Base-by-base conservation (phyloP, 2,329 filamentous ascomycete species). In the Endocalyx cinctus region DNA sequence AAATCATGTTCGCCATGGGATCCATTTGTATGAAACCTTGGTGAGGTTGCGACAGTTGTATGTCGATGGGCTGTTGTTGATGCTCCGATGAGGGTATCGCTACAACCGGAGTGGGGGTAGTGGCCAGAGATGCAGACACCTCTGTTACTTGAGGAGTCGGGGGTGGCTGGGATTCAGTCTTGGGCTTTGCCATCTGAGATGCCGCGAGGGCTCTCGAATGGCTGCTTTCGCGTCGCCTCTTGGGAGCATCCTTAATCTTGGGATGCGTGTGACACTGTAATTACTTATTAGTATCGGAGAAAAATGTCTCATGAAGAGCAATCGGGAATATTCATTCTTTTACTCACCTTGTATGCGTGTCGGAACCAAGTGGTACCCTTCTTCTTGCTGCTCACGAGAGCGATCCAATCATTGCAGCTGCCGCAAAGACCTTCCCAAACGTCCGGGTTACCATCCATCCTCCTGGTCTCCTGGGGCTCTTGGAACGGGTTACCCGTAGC, bases 291-390 rank as follows among this genome's bases (percentile, higher is more conserved):
- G n/a, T n/a, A n/a, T n/a, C n/a, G n/a, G n/a, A n/a, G n/a, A n/a
- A n/a, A n/a, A n/a, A 22, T 20, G 4, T 28, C 36, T 55, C 37
- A 54, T 46, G 31, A 43, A 20, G 12, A n/a, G 10, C 29, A n/a
- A 25, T 17, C 6, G 7, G 15, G 7, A 5, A 4, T 3, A 11
- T 10, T 17, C 18, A 12, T 23, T 27, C 5, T 8, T 22, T 8
- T 26, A 33, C 31, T 44, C 60, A 85, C 83, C 74, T 90, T 92
- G 67, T 92, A 92, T 29, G 86, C 85, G 60, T 94, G 87, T 45
- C 87, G 72, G 60, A 90, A 94, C 85, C 86, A 94, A 4, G 86
- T 89, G 1, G 86, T 94, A n/a, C 85, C 85, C 65, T 90, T 89
- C 69, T 90, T 90, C 66, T 90, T 90, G 57, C 81, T 87, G 63